Evolutionary conservation across 2,329 filamentous ascomycete species (phyloP).

Genomic region (Aspergillus piperis): DNA sequence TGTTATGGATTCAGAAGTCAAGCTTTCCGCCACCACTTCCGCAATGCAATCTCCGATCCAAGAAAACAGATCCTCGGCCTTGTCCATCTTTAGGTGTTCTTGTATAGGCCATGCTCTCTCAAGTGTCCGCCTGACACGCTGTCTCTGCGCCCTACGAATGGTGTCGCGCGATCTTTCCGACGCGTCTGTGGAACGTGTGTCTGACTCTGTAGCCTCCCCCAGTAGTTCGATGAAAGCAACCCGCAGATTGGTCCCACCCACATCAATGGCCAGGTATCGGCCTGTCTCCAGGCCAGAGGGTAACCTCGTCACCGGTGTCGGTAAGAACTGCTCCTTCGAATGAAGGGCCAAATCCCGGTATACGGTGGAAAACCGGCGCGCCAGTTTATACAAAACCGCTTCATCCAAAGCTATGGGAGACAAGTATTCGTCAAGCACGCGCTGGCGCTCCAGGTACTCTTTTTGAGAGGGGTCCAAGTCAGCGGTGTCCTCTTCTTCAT

Average conservation of each 20-base stretch:
- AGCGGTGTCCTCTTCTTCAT: conserved; percentile 39
- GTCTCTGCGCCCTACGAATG: conserved; percentile 50
- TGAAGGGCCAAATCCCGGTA: conserved; percentile 47
- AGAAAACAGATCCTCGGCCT: conserved; percentile 72
- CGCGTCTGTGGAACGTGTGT: conserved; percentile 33
- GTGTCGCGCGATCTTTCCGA: conserved; percentile 45
- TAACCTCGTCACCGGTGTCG: conserved; percentile 49
- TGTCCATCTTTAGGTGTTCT: conserved; percentile 61
- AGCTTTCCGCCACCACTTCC: conserved; percentile 63
- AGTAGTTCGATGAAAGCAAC: conserved; percentile 59
- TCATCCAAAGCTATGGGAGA: conserved; percentile 45
- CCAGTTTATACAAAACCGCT: conserved; percentile 46
- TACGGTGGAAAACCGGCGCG: conserved; percentile 48
- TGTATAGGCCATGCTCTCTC: conserved; percentile 57
- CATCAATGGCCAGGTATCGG: conserved; percentile 58
- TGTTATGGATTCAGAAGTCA: conserved; percentile 43
- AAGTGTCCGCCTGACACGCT: conserved; percentile 48
- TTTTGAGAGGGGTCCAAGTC: conserved; percentile 32
- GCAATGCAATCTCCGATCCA: conserved; percentile 81
- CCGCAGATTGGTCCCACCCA: conserved; percentile 58
- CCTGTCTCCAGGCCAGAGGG: conserved; percentile 56
- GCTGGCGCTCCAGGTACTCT: conserved; percentile 35
- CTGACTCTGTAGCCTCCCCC: conserved; percentile 44
- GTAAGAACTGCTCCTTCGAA: conserved; percentile 51
- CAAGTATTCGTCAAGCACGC: conserved; percentile 43